Conservation (phyloP, 768 basidiomycete genomes). For the Leccinum broughii region DNA sequence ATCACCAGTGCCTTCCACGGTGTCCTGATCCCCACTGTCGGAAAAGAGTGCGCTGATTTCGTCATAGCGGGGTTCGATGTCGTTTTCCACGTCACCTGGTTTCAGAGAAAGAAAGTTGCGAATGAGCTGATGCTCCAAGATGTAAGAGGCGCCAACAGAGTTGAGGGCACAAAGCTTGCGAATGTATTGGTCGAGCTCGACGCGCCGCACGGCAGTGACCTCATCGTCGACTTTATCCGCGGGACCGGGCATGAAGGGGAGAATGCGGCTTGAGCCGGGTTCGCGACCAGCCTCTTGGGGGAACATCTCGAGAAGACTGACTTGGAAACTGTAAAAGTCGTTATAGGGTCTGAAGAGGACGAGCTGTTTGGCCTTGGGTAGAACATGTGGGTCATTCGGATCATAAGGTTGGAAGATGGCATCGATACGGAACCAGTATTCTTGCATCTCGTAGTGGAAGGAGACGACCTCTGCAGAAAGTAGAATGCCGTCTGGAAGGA, state of each 20-base stretch:
- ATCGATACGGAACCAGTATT: slow-evolving; percentile 97
- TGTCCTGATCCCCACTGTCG: slow-evolving; percentile 36
- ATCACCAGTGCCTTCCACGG: slow-evolving; percentile 32
- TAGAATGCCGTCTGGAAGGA: slow-evolving; percentile 81
- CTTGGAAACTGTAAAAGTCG: slow-evolving; percentile 98
- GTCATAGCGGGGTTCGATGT: slow-evolving; percentile 56
- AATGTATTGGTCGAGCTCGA: slow-evolving; percentile 89
- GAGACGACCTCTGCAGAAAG: slow-evolving; percentile 88
- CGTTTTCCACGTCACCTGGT: slow-evolving; percentile 81
- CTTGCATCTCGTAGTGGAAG: slow-evolving; percentile 95
- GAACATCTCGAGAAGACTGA: slow-evolving; percentile 80
- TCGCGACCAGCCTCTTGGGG: slow-evolving; percentile 89
- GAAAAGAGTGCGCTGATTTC: slow-evolving; percentile 58
- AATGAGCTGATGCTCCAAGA: slow-evolving; percentile 78
- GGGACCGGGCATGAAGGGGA: slow-evolving; percentile 98
- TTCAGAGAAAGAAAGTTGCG: slow-evolving; percentile 82
- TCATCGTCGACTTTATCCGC: slow-evolving; percentile 79
- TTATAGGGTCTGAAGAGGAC: slow-evolving; percentile 94
- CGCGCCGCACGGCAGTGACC: slow-evolving; percentile 75
- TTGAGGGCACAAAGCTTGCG: slow-evolving; percentile 75
- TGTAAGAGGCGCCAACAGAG: slow-evolving; percentile 65
- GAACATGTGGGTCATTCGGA: slow-evolving; percentile 50
- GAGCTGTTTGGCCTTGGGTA: slow-evolving; percentile 73
- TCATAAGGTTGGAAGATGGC: slow-evolving; percentile 86
- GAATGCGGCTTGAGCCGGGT: slow-evolving; percentile 63